A percentile compares a stretch with the other conserved stretches of the same genome.
These are phyloP conservation scores for Aureobasidium sp. DNA, from an alignment of 2,329 filamentous ascomycete species.

Conservation along the genomic window DNA sequence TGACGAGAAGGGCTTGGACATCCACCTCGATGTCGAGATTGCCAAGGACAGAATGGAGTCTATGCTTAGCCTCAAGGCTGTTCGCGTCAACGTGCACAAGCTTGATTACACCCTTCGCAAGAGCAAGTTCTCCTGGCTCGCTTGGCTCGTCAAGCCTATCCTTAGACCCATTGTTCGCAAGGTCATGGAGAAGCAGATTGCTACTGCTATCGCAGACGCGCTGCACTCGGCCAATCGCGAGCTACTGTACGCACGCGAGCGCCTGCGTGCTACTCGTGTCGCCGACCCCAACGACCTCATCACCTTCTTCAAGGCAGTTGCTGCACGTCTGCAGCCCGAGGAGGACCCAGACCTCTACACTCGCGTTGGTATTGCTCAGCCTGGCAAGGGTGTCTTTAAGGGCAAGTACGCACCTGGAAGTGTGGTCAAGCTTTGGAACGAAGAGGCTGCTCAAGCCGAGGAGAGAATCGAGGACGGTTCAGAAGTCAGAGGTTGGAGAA, in stretches of 20 bases:
- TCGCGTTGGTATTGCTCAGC: slow-evolving; percentile 61
- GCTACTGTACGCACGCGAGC: slow-evolving; percentile 76
- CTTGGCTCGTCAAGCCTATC: slow-evolving; percentile 79
- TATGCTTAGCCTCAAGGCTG: slow-evolving; percentile 68
- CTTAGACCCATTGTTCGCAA: slow-evolving; percentile 74
- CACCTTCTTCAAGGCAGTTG: slow-evolving; percentile 76
- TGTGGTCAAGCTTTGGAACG: slow-evolving; percentile 81
- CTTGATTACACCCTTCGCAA: slow-evolving; percentile 70
- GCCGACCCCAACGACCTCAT: slow-evolving; percentile 70
- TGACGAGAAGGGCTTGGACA: slow-evolving; percentile 79
- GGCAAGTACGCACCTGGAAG: slow-evolving; percentile 85
- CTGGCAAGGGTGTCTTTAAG: slow-evolving; percentile 62
- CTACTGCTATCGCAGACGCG: slow-evolving; percentile 60
- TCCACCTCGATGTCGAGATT: slow-evolving; percentile 78
- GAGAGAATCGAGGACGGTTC: slow-evolving; percentile 67
- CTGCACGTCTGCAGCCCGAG: slow-evolving; percentile 65
- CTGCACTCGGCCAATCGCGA: slow-evolving; percentile 75
- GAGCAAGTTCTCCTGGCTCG: slow-evolving; percentile 68
- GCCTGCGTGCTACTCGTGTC: slow-evolving; percentile 77
- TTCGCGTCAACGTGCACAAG: slow-evolving; percentile 78
- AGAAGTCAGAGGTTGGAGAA: slow-evolving; percentile 68
- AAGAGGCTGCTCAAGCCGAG: slow-evolving; percentile 62
- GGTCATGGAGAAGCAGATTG: slow-evolving; percentile 71
- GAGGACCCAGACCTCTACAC: slow-evolving; percentile 72
- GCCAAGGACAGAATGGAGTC: slow-evolving; percentile 71